A percentile compares a stretch with the other conserved stretches of the same genome.
Evolutionary conservation across 2,329 filamentous ascomycete genomes (phyloP).

Genomic region (Alternaria postmessia): DNA sequence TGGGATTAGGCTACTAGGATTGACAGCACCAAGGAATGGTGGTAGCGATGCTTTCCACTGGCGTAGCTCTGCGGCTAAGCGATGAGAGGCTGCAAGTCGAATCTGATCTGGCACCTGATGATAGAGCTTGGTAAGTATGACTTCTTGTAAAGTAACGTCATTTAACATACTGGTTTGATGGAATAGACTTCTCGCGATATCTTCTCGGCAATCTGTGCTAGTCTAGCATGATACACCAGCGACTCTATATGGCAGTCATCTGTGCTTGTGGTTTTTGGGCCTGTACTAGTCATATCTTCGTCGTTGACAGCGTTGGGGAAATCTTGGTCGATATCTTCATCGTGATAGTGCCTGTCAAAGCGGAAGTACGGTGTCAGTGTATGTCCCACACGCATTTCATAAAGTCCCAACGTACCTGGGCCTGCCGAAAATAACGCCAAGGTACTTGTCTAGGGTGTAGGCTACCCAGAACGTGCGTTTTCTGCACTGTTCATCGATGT

Average conservation of each 20-base stretch:
- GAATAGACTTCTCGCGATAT: slow-evolving; percentile 46
- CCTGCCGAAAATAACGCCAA: slow-evolving; percentile 45
- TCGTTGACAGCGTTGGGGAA: slow-evolving; percentile 66
- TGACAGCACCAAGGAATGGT: slow-evolving; percentile 55
- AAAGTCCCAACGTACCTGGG: not conserved
- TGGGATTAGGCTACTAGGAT: slow-evolving; percentile 57
- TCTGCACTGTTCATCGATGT: slow-evolving; percentile 60
- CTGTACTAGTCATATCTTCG: slow-evolving; percentile 62
- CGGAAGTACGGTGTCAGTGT: too few species aligned
- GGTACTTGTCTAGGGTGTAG: slow-evolving; percentile 68
- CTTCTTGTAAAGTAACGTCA: not conserved
- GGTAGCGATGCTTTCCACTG: slow-evolving; percentile 50
- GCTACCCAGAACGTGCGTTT: slow-evolving; percentile 69
- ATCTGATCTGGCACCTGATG: slow-evolving; percentile 36
- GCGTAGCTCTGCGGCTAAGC: slow-evolving; percentile 50
- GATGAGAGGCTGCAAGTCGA: slow-evolving; percentile 51
- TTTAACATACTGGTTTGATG: slow-evolving; percentile 36
- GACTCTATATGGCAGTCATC: slow-evolving; percentile 63
- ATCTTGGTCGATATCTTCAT: slow-evolving; percentile 69
- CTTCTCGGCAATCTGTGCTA: slow-evolving; percentile 43
- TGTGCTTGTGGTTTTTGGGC: slow-evolving; percentile 22
- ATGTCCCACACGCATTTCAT: too few species aligned
- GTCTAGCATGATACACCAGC: slow-evolving; percentile 57
- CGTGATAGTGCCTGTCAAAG: slow-evolving; percentile 49
- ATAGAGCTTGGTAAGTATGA: not conserved